A percentile compares a stretch with the other conserved stretches of the same genome.
phyloP scores from a whole-genome alignment of 106 monocot genomes.

The Dendrobium catenatum region DNA sequence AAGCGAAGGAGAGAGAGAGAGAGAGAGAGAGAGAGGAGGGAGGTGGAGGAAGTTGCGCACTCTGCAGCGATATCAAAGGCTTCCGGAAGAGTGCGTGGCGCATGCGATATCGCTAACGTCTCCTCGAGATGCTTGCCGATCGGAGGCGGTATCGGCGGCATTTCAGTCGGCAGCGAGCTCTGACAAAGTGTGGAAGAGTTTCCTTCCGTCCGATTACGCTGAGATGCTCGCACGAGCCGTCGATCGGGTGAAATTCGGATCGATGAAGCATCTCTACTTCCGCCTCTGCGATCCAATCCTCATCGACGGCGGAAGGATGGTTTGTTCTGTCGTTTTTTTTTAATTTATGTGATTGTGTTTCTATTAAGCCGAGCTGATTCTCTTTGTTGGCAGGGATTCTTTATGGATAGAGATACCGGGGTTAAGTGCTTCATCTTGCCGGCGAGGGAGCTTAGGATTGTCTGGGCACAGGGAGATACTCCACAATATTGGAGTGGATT shows the following conservation, averaged over 20 bases:
- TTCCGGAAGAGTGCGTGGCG: constrained; percentile 44
- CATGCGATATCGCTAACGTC: constrained; percentile 34
- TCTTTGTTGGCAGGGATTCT: constrained; percentile 43
- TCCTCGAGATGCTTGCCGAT: constrained; percentile 35
- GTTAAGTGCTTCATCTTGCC: constrained; percentile 62
- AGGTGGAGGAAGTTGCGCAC: not conserved
- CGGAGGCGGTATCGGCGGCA: constrained; percentile 22
- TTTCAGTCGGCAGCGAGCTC: constrained; percentile 35
- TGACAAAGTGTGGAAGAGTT: constrained; percentile 37
- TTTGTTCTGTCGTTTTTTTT: not conserved
- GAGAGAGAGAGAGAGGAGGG: not conserved
- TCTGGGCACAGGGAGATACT: constrained; percentile 29
- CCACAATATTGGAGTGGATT: constrained; percentile 54
- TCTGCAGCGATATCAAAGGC: not conserved
- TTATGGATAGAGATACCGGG: constrained; percentile 52
- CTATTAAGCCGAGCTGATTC: not conserved
- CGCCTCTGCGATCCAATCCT: constrained; percentile 37
- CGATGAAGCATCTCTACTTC: constrained; percentile 38
- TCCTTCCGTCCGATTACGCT: constrained; percentile 30
- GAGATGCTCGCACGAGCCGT: constrained; percentile 30
- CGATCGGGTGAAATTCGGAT: constrained; percentile 12
- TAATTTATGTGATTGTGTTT: not conserved
- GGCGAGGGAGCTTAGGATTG: constrained; percentile 49
- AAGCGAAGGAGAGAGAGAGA: not conserved
- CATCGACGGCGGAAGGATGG: constrained; percentile 44